Percentiles rank a stretch among this genome's conserved stretches.
Conservation (phyloP, 108 stramenopile genomes). For the Nitzschia sp. region DNA sequence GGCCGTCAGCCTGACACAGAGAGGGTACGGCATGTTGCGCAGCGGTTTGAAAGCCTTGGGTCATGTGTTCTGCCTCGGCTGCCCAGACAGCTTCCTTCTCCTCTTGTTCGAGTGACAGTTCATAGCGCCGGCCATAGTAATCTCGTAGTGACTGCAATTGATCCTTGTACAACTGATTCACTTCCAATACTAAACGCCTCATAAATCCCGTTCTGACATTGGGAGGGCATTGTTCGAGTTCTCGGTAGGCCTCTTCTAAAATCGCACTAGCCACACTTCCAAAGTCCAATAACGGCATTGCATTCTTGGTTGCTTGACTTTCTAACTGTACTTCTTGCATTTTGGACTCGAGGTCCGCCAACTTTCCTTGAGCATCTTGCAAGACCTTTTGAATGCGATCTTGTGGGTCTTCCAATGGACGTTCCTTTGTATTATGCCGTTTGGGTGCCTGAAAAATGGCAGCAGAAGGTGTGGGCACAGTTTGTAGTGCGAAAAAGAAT, state of each 20-base stretch:
- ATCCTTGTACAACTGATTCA: slow-evolving; percentile 28
- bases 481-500: neutral
- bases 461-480: neutral
- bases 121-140: slow-evolving; percentile 43
- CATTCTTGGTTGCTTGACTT: neutral
- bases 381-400: slow-evolving; percentile 12
- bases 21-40: slow-evolving; percentile 63
- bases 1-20: slow-evolving; percentile 23
- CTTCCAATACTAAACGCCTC: slow-evolving; percentile 21
- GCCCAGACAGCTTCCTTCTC: slow-evolving; percentile 23
- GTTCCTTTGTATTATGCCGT: neutral
- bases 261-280: slow-evolving; percentile 41
- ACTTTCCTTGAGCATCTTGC: slow-evolving; percentile 3
- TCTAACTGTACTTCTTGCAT: slow-evolving; percentile 40
- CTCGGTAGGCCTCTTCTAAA: slow-evolving; percentile 27
- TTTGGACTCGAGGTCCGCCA: slow-evolving; percentile 33
- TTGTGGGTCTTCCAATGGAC: neutral
- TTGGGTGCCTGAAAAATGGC: neutral
- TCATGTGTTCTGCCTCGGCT: slow-evolving; percentile 43
- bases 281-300: slow-evolving; percentile 58
- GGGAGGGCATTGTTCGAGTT: slow-evolving; percentile 7
- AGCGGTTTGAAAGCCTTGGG: slow-evolving; percentile 56
- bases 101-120: slow-evolving; percentile 22
- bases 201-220: slow-evolving; percentile 18
- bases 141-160: slow-evolving; percentile 41